Conservation (phyloP, 345 rosid genomes). For the Populus simonii region DNA sequence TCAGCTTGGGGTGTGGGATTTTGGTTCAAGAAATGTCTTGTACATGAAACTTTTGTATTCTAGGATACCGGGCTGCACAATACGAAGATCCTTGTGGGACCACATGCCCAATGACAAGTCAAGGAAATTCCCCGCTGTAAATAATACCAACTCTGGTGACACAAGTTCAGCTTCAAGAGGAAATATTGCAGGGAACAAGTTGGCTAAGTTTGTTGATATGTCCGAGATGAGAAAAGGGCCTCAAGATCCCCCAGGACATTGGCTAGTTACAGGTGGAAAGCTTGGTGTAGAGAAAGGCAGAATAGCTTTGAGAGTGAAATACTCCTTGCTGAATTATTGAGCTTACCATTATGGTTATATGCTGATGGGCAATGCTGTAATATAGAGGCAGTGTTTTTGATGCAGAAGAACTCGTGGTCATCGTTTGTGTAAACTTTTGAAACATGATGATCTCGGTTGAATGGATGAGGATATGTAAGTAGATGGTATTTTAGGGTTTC, state of each 20-base stretch:
- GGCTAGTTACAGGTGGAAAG: constrained; percentile 79
- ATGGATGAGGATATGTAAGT: constrained; percentile 17
- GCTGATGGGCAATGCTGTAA: background rate
- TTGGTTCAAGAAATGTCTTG: constrained; percentile 68
- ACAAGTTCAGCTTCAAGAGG: constrained; percentile 37
- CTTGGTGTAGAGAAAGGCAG: constrained; percentile 68
- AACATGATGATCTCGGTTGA: constrained; percentile 7
- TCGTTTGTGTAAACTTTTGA: constrained; percentile 3
- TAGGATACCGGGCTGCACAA: constrained; percentile 60
- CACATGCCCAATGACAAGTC: constrained; percentile 46
- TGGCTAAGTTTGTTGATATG: constrained; percentile 55
- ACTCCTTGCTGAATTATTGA: constrained; percentile 66
- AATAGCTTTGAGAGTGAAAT: constrained; percentile 61
- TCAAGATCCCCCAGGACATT: constrained; percentile 68
- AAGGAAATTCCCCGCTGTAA: constrained; percentile 21
- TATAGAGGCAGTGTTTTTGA: background rate
- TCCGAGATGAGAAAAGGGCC: constrained; percentile 75
- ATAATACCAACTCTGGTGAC: constrained; percentile 29
- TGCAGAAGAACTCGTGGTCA: constrained; percentile 7
- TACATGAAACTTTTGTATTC: constrained; percentile 72
- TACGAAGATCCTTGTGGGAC: constrained; percentile 73
- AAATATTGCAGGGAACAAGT: constrained; percentile 35
- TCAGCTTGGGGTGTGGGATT: constrained; percentile 83
- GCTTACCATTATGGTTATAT: background rate
- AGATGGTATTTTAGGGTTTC: constrained; percentile 9